phyloP scores from a whole-genome alignment of 1,284 basidiomycete genomes.

The Trametes pubescens region DNA sequence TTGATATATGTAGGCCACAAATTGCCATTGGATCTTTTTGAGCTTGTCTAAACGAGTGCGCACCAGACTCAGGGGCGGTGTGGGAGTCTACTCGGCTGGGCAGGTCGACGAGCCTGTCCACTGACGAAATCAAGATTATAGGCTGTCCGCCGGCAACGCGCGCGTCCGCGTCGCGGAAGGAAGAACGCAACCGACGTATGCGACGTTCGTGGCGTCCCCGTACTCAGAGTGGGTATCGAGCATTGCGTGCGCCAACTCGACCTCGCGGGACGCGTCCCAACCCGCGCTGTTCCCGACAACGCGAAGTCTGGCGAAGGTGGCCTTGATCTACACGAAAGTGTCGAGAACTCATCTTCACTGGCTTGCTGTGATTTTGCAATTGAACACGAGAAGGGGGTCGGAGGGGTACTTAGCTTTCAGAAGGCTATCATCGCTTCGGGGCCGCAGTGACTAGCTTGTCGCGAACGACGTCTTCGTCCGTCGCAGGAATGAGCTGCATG shows the following conservation, averaged over 20 bases:
- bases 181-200: too few relatives aligned
- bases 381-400: slow-evolving; percentile 45
- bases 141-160: too few relatives aligned
- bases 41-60: too few relatives aligned
- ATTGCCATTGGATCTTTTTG: too few relatives aligned
- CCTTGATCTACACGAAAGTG: slow-evolving; percentile 46
- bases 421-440: too few relatives aligned
- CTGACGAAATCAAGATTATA: too few relatives aligned
- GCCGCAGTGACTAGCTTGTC: too few relatives aligned
- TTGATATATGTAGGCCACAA: too few relatives aligned
- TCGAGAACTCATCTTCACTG: slow-evolving; percentile 38
- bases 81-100: too few relatives aligned
- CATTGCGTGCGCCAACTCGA: slow-evolving; percentile 41
- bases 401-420: slow-evolving; percentile 32
- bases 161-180: too few relatives aligned
- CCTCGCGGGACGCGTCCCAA: slow-evolving; percentile 39
- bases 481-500: slow-evolving; percentile 36
- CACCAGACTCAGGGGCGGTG: too few relatives aligned
- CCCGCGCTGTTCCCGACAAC: slow-evolving; percentile 39
- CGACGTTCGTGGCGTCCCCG: slow-evolving; percentile 47
- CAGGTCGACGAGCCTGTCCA: background rate
- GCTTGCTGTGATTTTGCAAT: slow-evolving; percentile 46
- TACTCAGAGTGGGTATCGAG: slow-evolving; percentile 51
- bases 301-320: slow-evolving; percentile 49
- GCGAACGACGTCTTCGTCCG: slow-evolving; percentile 41